phyloP scores from a whole-genome alignment of 1,284 basidiomycete genomes.

The Cronartium ribicola region DNA sequence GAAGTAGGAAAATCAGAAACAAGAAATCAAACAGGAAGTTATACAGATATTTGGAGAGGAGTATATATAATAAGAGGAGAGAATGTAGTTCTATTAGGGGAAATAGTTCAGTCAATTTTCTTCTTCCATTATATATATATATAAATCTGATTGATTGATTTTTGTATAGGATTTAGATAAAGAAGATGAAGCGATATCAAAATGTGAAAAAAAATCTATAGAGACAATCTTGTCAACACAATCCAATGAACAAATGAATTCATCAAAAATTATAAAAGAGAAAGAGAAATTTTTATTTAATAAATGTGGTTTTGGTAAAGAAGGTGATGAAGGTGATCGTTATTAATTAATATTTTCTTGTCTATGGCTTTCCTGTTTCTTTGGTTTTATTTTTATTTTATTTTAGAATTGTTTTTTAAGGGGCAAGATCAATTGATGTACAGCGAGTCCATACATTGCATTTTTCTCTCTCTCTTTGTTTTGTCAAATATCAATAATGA shows the following conservation, averaged over 20 bases:
- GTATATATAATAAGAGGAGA: slow-evolving; percentile 93
- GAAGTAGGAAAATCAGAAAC: slow-evolving; percentile 45
- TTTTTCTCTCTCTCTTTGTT: not conserved
- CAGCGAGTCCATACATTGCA: no score
- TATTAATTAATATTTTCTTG: slow-evolving; percentile 56
- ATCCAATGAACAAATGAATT: slow-evolving; percentile 59
- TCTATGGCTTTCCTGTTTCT: not conserved
- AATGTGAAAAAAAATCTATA: slow-evolving; percentile 63
- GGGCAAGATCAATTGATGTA: no score
- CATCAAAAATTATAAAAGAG: slow-evolving; percentile 50
- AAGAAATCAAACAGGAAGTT: slow-evolving; percentile 62
- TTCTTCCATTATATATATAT: slow-evolving; percentile 29
- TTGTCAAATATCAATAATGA: no score
- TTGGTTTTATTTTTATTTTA: not conserved
- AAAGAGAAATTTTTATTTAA: slow-evolving; percentile 72
- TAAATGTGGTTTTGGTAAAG: slow-evolving; percentile 74
- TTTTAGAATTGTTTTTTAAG: not conserved
- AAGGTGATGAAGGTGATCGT: slow-evolving; percentile 84
- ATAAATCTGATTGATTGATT: slow-evolving; percentile 26
- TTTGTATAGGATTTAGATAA: slow-evolving; percentile 75
- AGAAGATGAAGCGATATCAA: slow-evolving; percentile 79
- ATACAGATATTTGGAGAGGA: slow-evolving; percentile 77
- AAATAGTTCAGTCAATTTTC: slow-evolving; percentile 68
- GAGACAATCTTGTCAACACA: slow-evolving; percentile 66
- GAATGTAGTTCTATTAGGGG: slow-evolving; percentile 94